These are phyloP conservation scores for Diaporthe sp. DNA, from an alignment of 2,329 filamentous ascomycete genomes.

Conservation along the genomic window DNA sequence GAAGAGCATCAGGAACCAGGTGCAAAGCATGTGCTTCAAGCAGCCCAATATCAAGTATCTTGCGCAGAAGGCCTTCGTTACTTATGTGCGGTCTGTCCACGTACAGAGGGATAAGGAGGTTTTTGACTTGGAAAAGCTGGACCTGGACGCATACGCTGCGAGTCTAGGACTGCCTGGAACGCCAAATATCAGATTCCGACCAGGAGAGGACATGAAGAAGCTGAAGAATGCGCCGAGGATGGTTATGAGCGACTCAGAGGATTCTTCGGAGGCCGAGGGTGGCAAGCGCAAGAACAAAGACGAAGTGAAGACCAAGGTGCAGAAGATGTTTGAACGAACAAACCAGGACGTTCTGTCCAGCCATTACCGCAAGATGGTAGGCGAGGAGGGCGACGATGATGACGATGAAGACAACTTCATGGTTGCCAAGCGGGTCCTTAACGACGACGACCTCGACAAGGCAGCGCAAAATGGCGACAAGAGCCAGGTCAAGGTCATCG, in stretches of 20 bases:
- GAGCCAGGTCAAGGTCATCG: slow-evolving; percentile 70
- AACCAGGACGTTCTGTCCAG: slow-evolving; percentile 97
- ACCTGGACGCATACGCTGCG: slow-evolving; percentile 86
- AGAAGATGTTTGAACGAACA: slow-evolving; percentile 96
- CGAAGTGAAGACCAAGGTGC: slow-evolving; percentile 91
- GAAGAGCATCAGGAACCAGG: slow-evolving; percentile 83
- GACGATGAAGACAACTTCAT: slow-evolving; percentile 85
- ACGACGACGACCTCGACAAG: slow-evolving; percentile 74
- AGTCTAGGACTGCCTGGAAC: slow-evolving; percentile 92
- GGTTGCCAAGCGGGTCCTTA: slow-evolving; percentile 88
- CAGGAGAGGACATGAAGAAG: slow-evolving; percentile 88
- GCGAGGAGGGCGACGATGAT: slow-evolving; percentile 58
- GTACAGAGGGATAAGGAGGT: slow-evolving; percentile 93
- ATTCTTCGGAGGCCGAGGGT: slow-evolving; percentile 61
- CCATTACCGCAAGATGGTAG: slow-evolving; percentile 91
- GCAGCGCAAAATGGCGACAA: slow-evolving; percentile 60
- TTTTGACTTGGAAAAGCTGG: slow-evolving; percentile 86
- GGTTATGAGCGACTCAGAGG: slow-evolving; percentile 74
- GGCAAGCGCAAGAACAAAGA: slow-evolving; percentile 73
- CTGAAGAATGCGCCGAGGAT: slow-evolving; percentile 87
- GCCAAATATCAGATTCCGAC: slow-evolving; percentile 92
- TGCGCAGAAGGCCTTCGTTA: slow-evolving; percentile 95
- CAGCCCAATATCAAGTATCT: slow-evolving; percentile 94
- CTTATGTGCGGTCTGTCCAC: slow-evolving; percentile 87
- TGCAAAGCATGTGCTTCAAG: slow-evolving; percentile 97